phyloP scores from a whole-genome alignment of 1,284 basidiomycete species.

The Cryptococcus sp. region DNA sequence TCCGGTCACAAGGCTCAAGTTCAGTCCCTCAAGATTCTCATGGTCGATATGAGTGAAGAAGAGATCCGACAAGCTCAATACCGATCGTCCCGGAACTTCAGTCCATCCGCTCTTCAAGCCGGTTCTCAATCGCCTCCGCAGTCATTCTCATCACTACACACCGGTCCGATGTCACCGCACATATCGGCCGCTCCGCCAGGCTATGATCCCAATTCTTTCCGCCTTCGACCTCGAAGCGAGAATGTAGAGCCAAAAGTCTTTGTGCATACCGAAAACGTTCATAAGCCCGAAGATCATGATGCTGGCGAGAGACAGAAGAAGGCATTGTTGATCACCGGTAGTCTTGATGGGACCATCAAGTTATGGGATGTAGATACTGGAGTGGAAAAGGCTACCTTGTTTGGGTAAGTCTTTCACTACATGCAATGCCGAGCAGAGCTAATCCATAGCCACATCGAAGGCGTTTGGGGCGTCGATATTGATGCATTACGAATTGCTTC shows the following conservation, averaged over 20 bases:
- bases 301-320: constrained; percentile 35
- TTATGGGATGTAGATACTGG: constrained; percentile 92
- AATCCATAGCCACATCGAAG: constrained; percentile 60
- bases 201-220: constrained; percentile 25
- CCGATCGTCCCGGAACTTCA: constrained; percentile 8
- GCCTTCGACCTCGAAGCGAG: constrained; percentile 9
- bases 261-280: constrained; percentile 20
- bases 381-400: constrained; percentile 74
- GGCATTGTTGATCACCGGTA: constrained; percentile 81
- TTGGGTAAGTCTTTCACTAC: constrained; percentile 57
- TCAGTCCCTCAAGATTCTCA: constrained; percentile 79
- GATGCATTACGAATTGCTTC: constrained; percentile 89
- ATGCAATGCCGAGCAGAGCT: not conserved
- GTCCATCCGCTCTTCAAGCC: constrained; percentile 10
- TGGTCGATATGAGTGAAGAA: constrained; percentile 53
- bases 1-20: constrained; percentile 92
- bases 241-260: constrained; percentile 31
- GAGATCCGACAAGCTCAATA: constrained; percentile 20
- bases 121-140: constrained; percentile 7
- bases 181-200: constrained; percentile 16
- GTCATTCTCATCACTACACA: not conserved
- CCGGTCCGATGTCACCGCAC: constrained; percentile 6
- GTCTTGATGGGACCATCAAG: constrained; percentile 93
- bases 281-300: constrained; percentile 4
- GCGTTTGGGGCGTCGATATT: constrained; percentile 91